Conservation (phyloP, 2,329 filamentous ascomycete genomes). For the Aureobasidium sp. region DNA sequence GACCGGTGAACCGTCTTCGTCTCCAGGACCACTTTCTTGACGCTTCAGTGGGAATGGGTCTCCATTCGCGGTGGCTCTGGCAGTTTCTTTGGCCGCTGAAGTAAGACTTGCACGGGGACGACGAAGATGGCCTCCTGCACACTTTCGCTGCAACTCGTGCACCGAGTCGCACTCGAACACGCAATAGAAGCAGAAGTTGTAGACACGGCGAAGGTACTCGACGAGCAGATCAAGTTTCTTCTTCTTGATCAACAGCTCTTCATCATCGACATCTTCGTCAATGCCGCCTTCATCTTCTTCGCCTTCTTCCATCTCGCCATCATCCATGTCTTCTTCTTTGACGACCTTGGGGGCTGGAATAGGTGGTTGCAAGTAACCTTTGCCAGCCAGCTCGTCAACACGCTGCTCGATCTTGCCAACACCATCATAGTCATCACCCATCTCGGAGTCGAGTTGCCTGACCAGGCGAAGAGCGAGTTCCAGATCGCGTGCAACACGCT, state of each 20-base stretch:
- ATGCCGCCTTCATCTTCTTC: conserved; percentile 58
- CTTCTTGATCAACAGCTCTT: conserved; percentile 84
- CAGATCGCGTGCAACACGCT: conserved; percentile 86
- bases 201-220: conserved; percentile 91
- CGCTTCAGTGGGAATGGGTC: conserved; percentile 72
- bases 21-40: conserved; percentile 28
- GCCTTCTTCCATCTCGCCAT: conserved; percentile 65
- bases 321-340: conserved; percentile 52
- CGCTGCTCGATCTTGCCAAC: conserved; percentile 75
- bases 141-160: conserved; percentile 91
- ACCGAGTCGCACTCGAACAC: conserved; percentile 98
- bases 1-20: conserved; percentile 54
- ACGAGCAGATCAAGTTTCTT: conserved; percentile 94
- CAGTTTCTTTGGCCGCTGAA: conserved; percentile 73
- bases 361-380: conserved; percentile 67
- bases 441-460: conserved; percentile 74
- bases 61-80: conserved; percentile 72
- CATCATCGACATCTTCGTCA: conserved; percentile 79
- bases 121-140: conserved; percentile 91
- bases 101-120: conserved; percentile 81
- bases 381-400: conserved; percentile 69
- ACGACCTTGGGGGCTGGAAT: conserved; percentile 49
- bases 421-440: conserved; percentile 69
- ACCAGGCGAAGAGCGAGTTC: conserved; percentile 74
- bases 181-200: conserved; percentile 99